phyloP scores from a whole-genome alignment of 192 early-diverging fungal species.

The Geosiphon pyriformis region DNA sequence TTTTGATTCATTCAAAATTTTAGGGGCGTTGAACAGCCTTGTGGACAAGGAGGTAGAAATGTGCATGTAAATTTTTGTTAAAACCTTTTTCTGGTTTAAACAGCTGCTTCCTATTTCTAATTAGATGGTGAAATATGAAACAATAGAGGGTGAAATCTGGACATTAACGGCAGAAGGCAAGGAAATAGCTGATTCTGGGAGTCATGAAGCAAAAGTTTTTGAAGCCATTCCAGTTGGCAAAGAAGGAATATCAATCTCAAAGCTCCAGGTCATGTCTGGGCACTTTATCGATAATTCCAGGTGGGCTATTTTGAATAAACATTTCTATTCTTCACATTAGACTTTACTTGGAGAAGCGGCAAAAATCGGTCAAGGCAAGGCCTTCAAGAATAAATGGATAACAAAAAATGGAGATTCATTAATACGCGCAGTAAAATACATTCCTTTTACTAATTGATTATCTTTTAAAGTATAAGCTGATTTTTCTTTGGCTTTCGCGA shows the following conservation, averaged over 20 bases:
- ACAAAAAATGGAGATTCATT: slow-evolving; percentile 71
- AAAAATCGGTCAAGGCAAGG: slow-evolving; percentile 91
- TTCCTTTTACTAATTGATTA: slow-evolving; percentile 6
- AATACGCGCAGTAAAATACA: slow-evolving; percentile 47
- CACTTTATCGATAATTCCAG: not conserved
- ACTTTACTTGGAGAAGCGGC: slow-evolving; percentile 65
- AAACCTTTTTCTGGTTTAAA: not conserved
- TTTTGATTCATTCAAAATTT: slow-evolving; percentile 61
- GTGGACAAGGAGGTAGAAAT: slow-evolving; percentile 73
- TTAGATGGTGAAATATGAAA: slow-evolving; percentile 76
- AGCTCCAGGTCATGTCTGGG: slow-evolving; percentile 38
- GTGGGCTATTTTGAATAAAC: not conserved
- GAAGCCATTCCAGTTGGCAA: slow-evolving; percentile 73
- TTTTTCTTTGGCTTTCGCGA: too few species aligned
- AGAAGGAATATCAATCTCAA: slow-evolving; percentile 81
- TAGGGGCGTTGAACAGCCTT: slow-evolving; percentile 83
- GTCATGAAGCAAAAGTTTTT: slow-evolving; percentile 92
- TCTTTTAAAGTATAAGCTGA: too few species aligned
- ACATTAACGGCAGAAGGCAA: slow-evolving; percentile 83
- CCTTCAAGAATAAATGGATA: slow-evolving; percentile 99
- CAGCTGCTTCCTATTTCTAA: not conserved
- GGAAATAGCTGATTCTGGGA: slow-evolving; percentile 79
- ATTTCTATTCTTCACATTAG: not conserved
- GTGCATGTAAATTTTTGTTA: not conserved
- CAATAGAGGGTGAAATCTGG: slow-evolving; percentile 77